Evolutionary conservation across 139 green algal species (phyloP).

Genomic region (Pleodorina starrii): DNA sequence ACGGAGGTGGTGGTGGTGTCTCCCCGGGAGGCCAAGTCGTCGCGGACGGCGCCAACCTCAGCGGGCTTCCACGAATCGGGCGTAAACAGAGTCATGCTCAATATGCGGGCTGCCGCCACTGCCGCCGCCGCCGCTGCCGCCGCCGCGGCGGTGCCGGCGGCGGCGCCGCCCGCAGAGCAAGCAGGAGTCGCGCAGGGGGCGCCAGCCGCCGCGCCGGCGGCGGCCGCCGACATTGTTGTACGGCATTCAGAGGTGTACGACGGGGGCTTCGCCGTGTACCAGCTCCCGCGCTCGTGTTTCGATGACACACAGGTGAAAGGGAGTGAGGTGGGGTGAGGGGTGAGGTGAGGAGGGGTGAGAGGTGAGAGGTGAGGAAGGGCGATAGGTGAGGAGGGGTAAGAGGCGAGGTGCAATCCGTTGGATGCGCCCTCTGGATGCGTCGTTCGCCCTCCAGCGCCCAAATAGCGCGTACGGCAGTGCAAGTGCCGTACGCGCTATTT

Average conservation of each 20-base stretch:
- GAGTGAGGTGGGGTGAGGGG: not conserved
- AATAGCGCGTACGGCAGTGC: too few species aligned
- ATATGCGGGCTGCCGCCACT: not conserved
- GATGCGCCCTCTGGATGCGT: too few species aligned
- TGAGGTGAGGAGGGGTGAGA: not conserved
- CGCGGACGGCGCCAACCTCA: not conserved
- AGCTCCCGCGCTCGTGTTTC: conserved; percentile 18
- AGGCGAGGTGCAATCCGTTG: too few species aligned
- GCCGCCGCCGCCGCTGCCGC: not conserved
- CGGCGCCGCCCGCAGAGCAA: too few species aligned
- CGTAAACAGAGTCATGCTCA: not conserved
- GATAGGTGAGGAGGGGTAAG: not conserved
- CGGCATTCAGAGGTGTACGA: not conserved
- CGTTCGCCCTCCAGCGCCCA: too few species aligned
- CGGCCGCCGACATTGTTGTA: too few species aligned
- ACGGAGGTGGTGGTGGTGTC: conserved; percentile 11
- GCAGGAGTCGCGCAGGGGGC: not conserved
- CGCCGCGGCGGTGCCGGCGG: too few species aligned
- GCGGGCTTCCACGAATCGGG: not conserved
- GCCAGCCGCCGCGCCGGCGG: not conserved
- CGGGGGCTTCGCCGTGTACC: not conserved
- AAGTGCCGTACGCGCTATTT: too few species aligned
- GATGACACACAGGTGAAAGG: conserved; percentile 11
- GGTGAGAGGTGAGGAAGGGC: not conserved
- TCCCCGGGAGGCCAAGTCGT: not conserved